Conservation (phyloP, 345 rosid species). For the Aquilaria sinensis region DNA sequence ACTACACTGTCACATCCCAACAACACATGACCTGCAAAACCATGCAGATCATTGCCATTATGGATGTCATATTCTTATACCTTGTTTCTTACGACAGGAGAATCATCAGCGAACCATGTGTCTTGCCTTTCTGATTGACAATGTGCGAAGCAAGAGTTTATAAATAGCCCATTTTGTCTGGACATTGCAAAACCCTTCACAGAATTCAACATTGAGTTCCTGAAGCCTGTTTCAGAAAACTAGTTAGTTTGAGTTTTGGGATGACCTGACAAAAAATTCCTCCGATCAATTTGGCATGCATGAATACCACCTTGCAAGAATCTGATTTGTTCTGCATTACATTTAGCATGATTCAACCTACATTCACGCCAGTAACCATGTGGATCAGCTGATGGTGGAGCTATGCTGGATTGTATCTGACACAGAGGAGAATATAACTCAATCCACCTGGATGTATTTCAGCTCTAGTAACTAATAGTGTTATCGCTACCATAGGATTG, state of each 20-base stretch:
- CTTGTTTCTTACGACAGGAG: conserved; percentile 72
- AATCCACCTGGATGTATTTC: conserved; percentile 7
- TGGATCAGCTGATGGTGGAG: conserved; percentile 89
- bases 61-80: conserved; percentile 26
- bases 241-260: neutral
- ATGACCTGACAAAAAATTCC: neutral
- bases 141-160: conserved; percentile 94
- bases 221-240: conserved; percentile 47
- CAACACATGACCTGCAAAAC: too few species aligned
- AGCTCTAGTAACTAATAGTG: neutral
- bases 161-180: conserved; percentile 66
- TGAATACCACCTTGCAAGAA: conserved; percentile 63
- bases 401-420: conserved; percentile 90
- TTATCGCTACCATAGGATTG: neutral
- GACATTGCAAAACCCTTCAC: conserved; percentile 61
- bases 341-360: conserved; percentile 64
- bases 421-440: conserved; percentile 8
- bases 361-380: conserved; percentile 83
- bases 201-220: conserved; percentile 71
- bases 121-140: conserved; percentile 96
- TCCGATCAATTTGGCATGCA: neutral
- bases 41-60: neutral
- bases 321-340: conserved; percentile 58
- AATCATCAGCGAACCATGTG: conserved; percentile 86
- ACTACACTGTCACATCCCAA: neutral